A percentile compares a stretch with the other conserved stretches of the same genome.
Evolutionary conservation across 1,139 yeast species (phyloP).

Genomic region (Diutina siamensis): DNA sequence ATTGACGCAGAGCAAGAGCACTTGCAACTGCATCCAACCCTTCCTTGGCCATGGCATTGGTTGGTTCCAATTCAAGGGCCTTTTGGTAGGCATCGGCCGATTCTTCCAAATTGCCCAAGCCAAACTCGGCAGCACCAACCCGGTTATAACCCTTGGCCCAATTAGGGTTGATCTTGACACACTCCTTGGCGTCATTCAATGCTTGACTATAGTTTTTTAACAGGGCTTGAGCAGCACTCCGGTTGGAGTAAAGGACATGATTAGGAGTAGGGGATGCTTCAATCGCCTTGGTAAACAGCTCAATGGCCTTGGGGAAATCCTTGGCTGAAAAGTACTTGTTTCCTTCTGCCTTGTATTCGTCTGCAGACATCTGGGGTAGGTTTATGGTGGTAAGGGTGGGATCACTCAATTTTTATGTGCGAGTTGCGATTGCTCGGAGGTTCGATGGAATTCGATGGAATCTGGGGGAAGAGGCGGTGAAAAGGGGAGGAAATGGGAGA

Average conservation of each 20-base stretch:
- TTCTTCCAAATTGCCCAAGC: constrained; percentile 64
- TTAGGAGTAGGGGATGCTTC: constrained; percentile 73
- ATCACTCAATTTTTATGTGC: neutral
- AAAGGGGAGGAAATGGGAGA: too few relatives aligned
- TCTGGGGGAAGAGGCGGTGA: neutral
- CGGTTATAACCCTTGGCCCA: constrained; percentile 97
- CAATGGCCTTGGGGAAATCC: constrained; percentile 72
- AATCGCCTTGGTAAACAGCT: constrained; percentile 74
- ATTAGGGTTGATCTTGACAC: constrained; percentile 63
- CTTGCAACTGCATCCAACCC: constrained; percentile 65
- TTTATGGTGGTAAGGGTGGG: neutral
- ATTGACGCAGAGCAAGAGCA: constrained; percentile 32
- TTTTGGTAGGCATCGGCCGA: constrained; percentile 63
- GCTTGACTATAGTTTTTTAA: constrained; percentile 65
- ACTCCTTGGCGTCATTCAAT: constrained; percentile 69
- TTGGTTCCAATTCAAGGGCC: constrained; percentile 73
- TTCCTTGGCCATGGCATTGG: constrained; percentile 77
- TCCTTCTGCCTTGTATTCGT: constrained; percentile 72
- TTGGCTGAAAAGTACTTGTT: constrained; percentile 87
- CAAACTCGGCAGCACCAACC: constrained; percentile 86
- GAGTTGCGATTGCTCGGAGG: neutral
- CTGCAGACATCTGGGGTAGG: constrained; percentile 36
- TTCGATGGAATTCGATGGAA: neutral
- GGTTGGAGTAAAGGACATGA: constrained; percentile 83
- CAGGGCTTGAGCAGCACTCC: constrained; percentile 89